phyloP scores from a whole-genome alignment of 1,139 yeast genomes.

The Hanseniaspora uvarum region DNA sequence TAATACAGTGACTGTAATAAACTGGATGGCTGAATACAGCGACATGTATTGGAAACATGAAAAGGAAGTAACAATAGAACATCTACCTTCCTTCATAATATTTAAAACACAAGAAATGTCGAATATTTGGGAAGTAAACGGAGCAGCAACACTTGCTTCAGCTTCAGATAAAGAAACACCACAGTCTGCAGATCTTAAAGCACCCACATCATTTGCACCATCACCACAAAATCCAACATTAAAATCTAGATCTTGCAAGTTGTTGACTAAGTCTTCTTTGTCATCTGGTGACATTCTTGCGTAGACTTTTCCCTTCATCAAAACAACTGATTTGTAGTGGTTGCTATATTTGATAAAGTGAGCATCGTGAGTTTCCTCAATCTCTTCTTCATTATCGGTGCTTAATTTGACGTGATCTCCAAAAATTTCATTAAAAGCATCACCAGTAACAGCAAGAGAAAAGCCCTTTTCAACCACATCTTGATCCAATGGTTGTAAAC shows the following conservation, averaged over 20 bases:
- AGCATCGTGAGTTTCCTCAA: slow-evolving; percentile 8
- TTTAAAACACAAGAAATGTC: slow-evolving; percentile 88
- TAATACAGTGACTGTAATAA: slow-evolving; percentile 70
- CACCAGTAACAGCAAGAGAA: slow-evolving; percentile 82
- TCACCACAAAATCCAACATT: slow-evolving; percentile 98
- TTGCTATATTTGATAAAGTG: slow-evolving; percentile 25
- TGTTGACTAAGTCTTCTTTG: slow-evolving; percentile 87
- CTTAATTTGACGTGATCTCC: slow-evolving; percentile 36
- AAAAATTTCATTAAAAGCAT: slow-evolving; percentile 67
- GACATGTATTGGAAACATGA: slow-evolving; percentile 98
- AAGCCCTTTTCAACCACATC: slow-evolving; percentile 35
- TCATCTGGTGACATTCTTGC: slow-evolving; percentile 99
- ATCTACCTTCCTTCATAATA: slow-evolving; percentile 87
- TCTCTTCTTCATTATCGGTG: not conserved
- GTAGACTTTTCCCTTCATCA: slow-evolving; percentile 66
- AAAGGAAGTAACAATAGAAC: slow-evolving; percentile 87
- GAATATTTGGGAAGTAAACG: slow-evolving; percentile 81
- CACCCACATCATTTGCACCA: slow-evolving; percentile 97
- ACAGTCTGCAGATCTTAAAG: slow-evolving; percentile 91
- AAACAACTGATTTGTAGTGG: slow-evolving; percentile 43
- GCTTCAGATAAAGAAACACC: slow-evolving; percentile 95
- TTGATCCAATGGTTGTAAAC: slow-evolving; percentile 44
- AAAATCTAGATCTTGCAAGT: slow-evolving; percentile 71
- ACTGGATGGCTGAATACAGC: slow-evolving; percentile 90
- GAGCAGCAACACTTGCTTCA: slow-evolving; percentile 97